Evolutionary conservation across 306 rosid genomes (phyloP).

Genomic region (Luffa aegyptiaca): DNA sequence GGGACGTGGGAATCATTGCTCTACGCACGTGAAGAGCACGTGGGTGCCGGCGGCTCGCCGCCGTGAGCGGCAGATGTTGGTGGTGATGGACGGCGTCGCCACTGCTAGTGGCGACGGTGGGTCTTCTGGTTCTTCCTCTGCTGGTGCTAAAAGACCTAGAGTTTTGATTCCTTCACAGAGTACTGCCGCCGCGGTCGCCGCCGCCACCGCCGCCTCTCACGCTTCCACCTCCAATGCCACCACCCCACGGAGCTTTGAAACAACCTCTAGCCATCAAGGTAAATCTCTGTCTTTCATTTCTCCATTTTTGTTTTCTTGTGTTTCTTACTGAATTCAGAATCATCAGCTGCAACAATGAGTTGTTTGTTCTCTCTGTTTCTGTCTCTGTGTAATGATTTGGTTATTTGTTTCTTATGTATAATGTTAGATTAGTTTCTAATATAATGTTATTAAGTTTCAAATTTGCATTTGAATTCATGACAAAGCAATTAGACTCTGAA

Average conservation of each 20-base stretch:
- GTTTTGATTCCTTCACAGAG: constrained; percentile 27
- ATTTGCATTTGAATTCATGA: neutral
- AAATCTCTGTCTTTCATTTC: neutral
- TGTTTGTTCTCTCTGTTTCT: neutral
- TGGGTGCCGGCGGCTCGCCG: constrained; percentile 58
- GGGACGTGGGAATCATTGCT: constrained; percentile 56
- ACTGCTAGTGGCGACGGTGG: constrained; percentile 16
- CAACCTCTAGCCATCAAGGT: constrained; percentile 52
- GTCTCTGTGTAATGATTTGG: neutral
- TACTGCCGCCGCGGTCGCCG: constrained; percentile 25
- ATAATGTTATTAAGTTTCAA: neutral
- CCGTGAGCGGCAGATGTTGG: constrained; percentile 35
- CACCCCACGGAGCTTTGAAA: constrained; percentile 36
- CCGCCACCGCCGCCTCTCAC: constrained; percentile 25
- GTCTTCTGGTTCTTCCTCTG: constrained; percentile 35
- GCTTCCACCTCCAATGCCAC: constrained; percentile 43
- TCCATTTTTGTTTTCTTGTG: neutral
- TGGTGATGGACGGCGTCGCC: constrained; percentile 9
- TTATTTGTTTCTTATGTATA: neutral
- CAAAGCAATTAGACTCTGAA: neutral
- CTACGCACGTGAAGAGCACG: constrained; percentile 78
- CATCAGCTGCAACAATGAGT: neutral
- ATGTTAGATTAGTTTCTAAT: neutral
- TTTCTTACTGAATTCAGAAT: neutral
- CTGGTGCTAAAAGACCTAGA: constrained; percentile 46